Conservation (phyloP, 2,329 filamentous ascomycete genomes). For the Cladosporium velox region DNA sequence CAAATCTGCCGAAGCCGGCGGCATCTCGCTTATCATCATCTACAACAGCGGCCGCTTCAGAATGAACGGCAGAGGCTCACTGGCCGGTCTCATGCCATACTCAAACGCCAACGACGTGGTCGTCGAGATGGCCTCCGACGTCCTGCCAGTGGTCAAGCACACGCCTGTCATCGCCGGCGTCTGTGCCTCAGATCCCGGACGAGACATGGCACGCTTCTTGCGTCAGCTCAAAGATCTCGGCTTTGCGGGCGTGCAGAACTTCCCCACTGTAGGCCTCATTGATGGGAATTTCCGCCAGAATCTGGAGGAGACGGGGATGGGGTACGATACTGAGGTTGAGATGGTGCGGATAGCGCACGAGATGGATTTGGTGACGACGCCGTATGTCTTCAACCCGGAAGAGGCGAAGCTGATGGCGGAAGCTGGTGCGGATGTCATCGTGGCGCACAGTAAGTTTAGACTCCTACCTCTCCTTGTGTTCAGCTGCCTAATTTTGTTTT, state of each 20-base stretch:
- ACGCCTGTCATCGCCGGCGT: constrained; percentile 71
- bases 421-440: constrained; percentile 67
- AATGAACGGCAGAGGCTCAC: constrained; percentile 70
- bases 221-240: constrained; percentile 61
- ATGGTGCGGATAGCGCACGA: constrained; percentile 63
- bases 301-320: constrained; percentile 73
- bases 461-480: neutral
- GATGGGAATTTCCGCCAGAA: constrained; percentile 68
- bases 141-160: constrained; percentile 63
- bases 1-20: constrained; percentile 69
- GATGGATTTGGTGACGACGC: constrained; percentile 65
- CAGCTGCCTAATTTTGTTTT: neutral
- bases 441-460: constrained; percentile 55
- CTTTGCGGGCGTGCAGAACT: constrained; percentile 72
- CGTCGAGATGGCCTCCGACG: constrained; percentile 68
- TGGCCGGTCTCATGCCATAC: constrained; percentile 71
- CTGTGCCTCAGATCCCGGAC: constrained; percentile 70
- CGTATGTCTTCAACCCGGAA: constrained; percentile 67
- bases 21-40: constrained; percentile 69
- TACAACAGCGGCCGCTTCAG: constrained; percentile 73
- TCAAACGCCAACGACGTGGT: constrained; percentile 71
- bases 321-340: constrained; percentile 66
- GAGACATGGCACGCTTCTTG: constrained; percentile 62
- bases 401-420: constrained; percentile 64
- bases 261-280: constrained; percentile 71